These are phyloP conservation scores for Rhododendron ovatum DNA, from an alignment of 148 eudicot species.

Conservation along the genomic window DNA sequence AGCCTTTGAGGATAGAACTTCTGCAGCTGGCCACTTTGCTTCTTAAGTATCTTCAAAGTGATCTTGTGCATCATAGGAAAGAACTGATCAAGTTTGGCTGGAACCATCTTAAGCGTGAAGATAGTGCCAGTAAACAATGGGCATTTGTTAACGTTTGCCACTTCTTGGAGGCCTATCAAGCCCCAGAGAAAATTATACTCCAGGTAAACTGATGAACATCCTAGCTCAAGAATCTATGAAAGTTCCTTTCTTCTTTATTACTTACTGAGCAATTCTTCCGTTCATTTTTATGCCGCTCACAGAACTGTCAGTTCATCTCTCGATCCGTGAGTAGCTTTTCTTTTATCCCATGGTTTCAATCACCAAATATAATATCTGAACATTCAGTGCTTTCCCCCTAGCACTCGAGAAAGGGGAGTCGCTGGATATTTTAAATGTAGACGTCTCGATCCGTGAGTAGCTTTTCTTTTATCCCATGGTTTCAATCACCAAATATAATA, in stretches of 20 bases:
- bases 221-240: not conserved
- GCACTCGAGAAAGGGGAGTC: not conserved
- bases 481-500: not conserved
- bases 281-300: not conserved
- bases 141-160: conserved; percentile 99
- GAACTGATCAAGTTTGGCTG: conserved; percentile 99
- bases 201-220: conserved; percentile 48
- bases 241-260: not conserved
- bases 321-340: not conserved
- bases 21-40: conserved; percentile 94
- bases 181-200: conserved; percentile 96
- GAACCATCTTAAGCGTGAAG: conserved; percentile 99
- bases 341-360: not conserved
- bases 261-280: not conserved
- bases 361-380: not conserved
- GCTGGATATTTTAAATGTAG: not conserved
- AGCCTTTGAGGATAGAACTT: conserved; percentile 95
- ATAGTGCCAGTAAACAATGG: conserved; percentile 99
- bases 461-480: not conserved
- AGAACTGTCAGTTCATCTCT: not conserved
- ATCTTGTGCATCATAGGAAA: conserved; percentile 92
- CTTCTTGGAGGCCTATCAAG: conserved; percentile 98
- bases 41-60: conserved; percentile 89
- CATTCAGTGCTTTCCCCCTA: not conserved
- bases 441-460: not conserved